Evolutionary conservation across 73 alveolate genomes (phyloP).

Genomic region (Paramecium caudatum): DNA sequence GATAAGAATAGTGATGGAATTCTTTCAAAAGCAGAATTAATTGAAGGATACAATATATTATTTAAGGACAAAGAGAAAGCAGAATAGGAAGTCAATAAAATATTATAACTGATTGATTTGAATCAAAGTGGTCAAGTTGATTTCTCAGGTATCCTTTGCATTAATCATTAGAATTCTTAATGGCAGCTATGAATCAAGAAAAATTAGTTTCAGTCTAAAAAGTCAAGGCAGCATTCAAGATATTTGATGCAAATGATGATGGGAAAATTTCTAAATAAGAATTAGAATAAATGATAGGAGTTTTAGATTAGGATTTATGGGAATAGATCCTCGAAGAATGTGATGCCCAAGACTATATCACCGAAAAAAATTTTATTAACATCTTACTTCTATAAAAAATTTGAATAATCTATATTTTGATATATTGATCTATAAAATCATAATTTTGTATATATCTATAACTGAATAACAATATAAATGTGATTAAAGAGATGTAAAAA

Average conservation of each 20-base stretch:
- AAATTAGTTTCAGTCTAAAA: slow-evolving; percentile 42
- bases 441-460: too few species aligned
- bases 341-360: slow-evolving; percentile 55
- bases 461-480: too few species aligned
- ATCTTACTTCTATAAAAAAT: slow-evolving; percentile 33
- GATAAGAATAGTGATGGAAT: slow-evolving; percentile 91
- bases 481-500: too few species aligned
- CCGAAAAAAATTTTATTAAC: slow-evolving; percentile 65
- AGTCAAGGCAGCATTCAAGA: slow-evolving; percentile 57
- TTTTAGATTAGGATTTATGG: slow-evolving; percentile 61
- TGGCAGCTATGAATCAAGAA: slow-evolving; percentile 71
- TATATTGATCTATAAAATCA: too few species aligned
- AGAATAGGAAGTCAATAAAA: slow-evolving; percentile 44
- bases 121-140: slow-evolving; percentile 68
- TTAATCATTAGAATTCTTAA: slow-evolving; percentile 30
- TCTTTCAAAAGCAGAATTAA: slow-evolving; percentile 83
- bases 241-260: slow-evolving; percentile 65
- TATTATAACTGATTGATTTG: slow-evolving; percentile 20
- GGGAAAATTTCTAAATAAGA: slow-evolving; percentile 62
- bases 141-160: slow-evolving; percentile 5
- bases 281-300: slow-evolving; percentile 42
- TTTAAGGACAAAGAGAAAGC: slow-evolving; percentile 42
- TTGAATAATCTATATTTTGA: too few species aligned
- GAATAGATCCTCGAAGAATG: slow-evolving; percentile 63
- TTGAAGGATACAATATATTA: slow-evolving; percentile 81